These are phyloP conservation scores for Citrullus colocynthis DNA, from an alignment of 306 rosid species.

Conservation along the genomic window DNA sequence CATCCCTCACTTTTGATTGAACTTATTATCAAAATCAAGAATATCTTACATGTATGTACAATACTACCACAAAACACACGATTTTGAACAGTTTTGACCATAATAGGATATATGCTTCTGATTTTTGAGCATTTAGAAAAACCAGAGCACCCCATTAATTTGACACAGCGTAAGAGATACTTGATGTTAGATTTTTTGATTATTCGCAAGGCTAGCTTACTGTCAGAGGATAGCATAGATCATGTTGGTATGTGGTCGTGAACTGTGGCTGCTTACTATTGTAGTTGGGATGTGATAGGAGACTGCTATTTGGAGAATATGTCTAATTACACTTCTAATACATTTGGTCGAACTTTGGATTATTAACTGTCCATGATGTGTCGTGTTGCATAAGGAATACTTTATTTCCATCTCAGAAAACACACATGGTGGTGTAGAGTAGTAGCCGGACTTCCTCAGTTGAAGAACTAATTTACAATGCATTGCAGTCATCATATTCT, in stretches of 20 bases:
- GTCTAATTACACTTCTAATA: background rate
- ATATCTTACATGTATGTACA: background rate
- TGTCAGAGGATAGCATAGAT: background rate
- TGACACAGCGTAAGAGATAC: background rate
- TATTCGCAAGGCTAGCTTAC: background rate
- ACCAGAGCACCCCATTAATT: background rate
- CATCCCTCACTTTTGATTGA: background rate
- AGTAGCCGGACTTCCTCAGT: background rate
- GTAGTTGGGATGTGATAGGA: background rate
- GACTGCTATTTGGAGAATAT: background rate
- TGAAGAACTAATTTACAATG: background rate
- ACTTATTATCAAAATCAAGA: constrained; percentile 1
- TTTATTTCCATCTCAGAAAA: background rate
- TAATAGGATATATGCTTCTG: background rate
- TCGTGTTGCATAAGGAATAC: background rate
- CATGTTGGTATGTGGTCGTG: background rate
- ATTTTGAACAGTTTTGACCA: background rate
- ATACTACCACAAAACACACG: background rate
- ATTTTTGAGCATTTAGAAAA: background rate
- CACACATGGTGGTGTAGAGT: background rate
- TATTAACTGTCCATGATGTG: background rate
- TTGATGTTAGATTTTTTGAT: background rate
- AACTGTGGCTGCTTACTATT: background rate
- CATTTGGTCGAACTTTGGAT: background rate
- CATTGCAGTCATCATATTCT: background rate